Evolutionary conservation across 1,139 yeast species (phyloP).

Genomic region (Yamadazyma triangularis): DNA sequence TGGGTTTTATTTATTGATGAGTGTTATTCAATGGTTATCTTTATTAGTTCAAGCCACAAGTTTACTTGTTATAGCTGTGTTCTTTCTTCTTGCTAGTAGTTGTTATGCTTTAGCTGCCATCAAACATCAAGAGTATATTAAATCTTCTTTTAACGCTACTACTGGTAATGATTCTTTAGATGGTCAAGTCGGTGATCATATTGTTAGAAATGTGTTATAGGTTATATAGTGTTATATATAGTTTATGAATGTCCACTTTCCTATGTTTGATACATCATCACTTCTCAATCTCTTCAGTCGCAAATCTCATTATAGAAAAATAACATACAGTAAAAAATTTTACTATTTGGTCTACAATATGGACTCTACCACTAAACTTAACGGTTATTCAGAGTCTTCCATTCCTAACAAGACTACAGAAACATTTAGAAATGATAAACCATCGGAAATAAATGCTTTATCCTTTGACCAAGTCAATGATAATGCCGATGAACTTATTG

Average conservation of each 20-base stretch:
- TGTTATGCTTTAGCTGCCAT: slow-evolving; percentile 79
- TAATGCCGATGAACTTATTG: slow-evolving; percentile 66
- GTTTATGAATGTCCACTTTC: no score
- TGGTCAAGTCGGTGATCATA: slow-evolving; percentile 43
- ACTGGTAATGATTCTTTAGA: slow-evolving; percentile 34
- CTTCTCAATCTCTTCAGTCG: no score
- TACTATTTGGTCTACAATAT: no score
- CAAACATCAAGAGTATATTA: slow-evolving; percentile 72
- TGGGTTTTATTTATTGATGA: slow-evolving; percentile 75
- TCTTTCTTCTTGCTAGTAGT: slow-evolving; percentile 62
- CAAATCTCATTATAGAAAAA: no score
- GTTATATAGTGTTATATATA: no score
- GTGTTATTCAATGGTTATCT: slow-evolving; percentile 81
- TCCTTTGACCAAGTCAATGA: slow-evolving; percentile 63
- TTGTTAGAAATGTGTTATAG: slow-evolving; percentile 43
- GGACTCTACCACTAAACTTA: no score
- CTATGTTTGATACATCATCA: no score
- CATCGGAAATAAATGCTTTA: slow-evolving; percentile 22
- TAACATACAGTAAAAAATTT: no score
- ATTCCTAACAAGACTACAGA: no score
- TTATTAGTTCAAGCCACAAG: slow-evolving; percentile 70
- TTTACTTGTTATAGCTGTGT: slow-evolving; percentile 75
- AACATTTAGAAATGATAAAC: no score
- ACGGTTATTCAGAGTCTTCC: no score
- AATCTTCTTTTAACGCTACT: slow-evolving; percentile 36